Evolutionary conservation across 805 yeast species (phyloP).

Genomic region (Barnettozyma populi): DNA sequence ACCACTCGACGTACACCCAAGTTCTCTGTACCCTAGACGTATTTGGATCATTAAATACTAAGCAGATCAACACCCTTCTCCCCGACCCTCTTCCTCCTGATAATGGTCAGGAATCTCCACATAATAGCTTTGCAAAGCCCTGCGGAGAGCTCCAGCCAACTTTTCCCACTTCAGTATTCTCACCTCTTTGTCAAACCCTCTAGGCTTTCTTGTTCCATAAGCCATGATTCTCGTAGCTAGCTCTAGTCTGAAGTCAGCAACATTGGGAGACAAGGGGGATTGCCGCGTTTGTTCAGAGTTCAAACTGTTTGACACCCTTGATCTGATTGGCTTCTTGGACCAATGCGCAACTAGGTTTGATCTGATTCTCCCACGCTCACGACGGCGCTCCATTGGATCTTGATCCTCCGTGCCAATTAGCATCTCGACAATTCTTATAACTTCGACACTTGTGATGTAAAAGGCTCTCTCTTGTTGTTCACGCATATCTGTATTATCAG

Average conservation of each 20-base stretch:
- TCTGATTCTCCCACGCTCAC: conserved; percentile 62
- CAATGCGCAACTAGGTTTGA: conserved; percentile 64
- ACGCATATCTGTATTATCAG: conserved; percentile 5
- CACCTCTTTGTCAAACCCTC: conserved; percentile 67
- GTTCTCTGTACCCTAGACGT: too few relatives aligned
- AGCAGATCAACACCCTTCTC: too few relatives aligned
- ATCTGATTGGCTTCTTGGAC: conserved; percentile 54
- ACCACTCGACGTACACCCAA: too few relatives aligned
- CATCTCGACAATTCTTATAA: conserved; percentile 57
- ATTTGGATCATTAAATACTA: too few relatives aligned
- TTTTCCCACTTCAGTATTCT: conserved; percentile 57
- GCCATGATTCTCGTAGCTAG: conserved; percentile 62
- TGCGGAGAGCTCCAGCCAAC: conserved; percentile 50
- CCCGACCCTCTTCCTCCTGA: not conserved
- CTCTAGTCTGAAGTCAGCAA: conserved; percentile 39
- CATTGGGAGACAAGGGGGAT: conserved; percentile 14
- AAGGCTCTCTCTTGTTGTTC: conserved; percentile 11
- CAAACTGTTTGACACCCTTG: conserved; percentile 23
- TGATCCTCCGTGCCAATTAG: conserved; percentile 45
- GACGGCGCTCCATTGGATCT: conserved; percentile 47
- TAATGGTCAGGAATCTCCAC: conserved; percentile 43
- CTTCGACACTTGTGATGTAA: conserved; percentile 64
- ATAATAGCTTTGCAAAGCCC: conserved; percentile 63
- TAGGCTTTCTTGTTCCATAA: conserved; percentile 55
- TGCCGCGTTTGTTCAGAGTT: not conserved